A percentile compares a stretch with the other conserved stretches of the same genome.
Conservation (phyloP, 2,329 filamentous ascomycete species). For the Penicillium sp. region DNA sequence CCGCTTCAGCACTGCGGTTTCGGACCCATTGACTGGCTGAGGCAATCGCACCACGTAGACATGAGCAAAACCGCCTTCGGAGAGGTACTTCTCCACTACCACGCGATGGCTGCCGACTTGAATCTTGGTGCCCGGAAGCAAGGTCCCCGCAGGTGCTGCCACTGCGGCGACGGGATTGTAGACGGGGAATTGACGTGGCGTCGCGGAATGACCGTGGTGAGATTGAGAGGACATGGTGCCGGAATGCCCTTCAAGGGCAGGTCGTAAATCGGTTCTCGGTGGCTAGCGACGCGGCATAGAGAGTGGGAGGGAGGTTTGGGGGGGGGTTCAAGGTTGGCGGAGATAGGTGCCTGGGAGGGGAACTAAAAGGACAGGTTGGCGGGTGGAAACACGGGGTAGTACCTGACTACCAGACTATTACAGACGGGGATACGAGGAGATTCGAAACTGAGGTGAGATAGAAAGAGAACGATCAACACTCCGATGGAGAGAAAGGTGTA, state of each 20-base stretch:
- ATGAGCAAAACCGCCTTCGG: slow-evolving; percentile 96
- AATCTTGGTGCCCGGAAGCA: slow-evolving; percentile 91
- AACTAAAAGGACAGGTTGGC: slow-evolving; percentile 15
- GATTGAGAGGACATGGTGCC: slow-evolving; percentile 33
- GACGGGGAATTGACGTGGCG: slow-evolving; percentile 28
- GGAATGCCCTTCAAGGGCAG: slow-evolving; percentile 27
- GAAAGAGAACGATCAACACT: slow-evolving; percentile 6
- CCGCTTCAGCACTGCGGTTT: slow-evolving; percentile 83
- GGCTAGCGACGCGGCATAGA: slow-evolving; percentile 24
- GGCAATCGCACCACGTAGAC: slow-evolving; percentile 93
- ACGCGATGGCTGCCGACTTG: slow-evolving; percentile 91
- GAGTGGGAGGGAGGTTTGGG: slow-evolving; percentile 11
- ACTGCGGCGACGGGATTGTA: slow-evolving; percentile 37
- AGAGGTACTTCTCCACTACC: slow-evolving; percentile 93
- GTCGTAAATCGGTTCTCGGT: slow-evolving; percentile 8
- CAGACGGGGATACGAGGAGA: slow-evolving; percentile 3
- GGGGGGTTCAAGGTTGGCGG: slow-evolving; percentile 10
- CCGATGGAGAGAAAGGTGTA: slow-evolving; percentile 5
- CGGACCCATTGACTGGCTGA: slow-evolving; percentile 70
- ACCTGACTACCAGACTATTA: slow-evolving; percentile 21
- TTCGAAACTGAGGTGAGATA: slow-evolving; percentile 6
- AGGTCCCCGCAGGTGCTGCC: slow-evolving; percentile 70
- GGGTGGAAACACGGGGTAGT: slow-evolving; percentile 18
- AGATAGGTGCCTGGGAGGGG: slow-evolving; percentile 2
- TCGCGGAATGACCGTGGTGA: slow-evolving; percentile 28